phyloP scores from a whole-genome alignment of 768 basidiomycete genomes.

The Guyanaporus albipodus region DNA sequence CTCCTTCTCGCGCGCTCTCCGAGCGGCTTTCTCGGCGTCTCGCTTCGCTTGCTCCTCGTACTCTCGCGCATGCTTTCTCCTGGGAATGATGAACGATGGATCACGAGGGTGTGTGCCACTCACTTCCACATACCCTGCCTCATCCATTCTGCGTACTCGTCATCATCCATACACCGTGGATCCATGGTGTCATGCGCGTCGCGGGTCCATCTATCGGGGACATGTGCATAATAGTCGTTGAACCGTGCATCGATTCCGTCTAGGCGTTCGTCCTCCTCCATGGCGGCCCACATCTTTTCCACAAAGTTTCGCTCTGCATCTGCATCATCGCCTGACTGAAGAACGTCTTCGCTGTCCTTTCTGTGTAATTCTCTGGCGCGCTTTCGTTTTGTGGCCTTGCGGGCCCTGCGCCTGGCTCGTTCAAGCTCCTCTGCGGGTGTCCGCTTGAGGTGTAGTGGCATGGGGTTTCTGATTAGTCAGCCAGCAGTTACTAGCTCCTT shows the following conservation, averaged over 20 bases:
- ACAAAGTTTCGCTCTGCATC: too few species aligned
- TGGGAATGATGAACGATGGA: constrained; percentile 24
- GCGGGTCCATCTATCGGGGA: constrained; percentile 64
- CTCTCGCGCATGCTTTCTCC: constrained; percentile 66
- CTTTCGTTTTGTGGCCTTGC: constrained; percentile 38
- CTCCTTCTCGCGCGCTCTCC: constrained; percentile 50
- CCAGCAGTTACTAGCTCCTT: constrained; percentile 7
- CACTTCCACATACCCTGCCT: constrained; percentile 82
- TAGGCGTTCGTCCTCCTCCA: constrained; percentile 68
- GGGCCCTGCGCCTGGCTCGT: constrained; percentile 36
- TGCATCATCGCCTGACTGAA: too few species aligned
- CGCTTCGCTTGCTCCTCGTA: constrained; percentile 57
- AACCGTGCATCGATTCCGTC: constrained; percentile 60
- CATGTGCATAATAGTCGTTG: constrained; percentile 65
- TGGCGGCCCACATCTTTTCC: constrained; percentile 68
- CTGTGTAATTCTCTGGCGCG: constrained; percentile 5
- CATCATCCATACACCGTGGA: constrained; percentile 65
- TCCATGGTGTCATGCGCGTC: constrained; percentile 42
- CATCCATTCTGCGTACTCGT: constrained; percentile 87
- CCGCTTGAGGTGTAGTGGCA: constrained; percentile 56
- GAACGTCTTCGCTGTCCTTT: too few species aligned
- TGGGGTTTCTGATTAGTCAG: constrained; percentile 22
- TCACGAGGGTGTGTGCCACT: constrained; percentile 20
- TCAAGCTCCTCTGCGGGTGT: constrained; percentile 58
- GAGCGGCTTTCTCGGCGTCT: constrained; percentile 51